Percentiles rank a stretch among this genome's conserved stretches.
Conservation (phyloP, 2,329 filamentous ascomycete genomes). For the Talaromyces rugulosus region DNA sequence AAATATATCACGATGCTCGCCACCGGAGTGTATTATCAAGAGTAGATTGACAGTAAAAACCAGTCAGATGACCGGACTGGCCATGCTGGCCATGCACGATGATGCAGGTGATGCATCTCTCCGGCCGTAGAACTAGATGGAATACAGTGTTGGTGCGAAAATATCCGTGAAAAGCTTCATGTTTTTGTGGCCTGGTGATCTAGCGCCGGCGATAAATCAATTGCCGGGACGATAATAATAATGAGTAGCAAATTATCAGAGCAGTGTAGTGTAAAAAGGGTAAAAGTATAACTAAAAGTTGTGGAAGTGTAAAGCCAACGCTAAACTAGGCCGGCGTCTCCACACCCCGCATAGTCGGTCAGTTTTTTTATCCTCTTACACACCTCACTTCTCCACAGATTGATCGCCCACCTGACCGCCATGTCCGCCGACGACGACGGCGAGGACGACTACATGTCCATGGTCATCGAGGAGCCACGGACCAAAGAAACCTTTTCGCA, state of each 20-base stretch:
- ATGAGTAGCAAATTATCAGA: too few species aligned
- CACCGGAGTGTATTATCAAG: background rate
- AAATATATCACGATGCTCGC: too few species aligned
- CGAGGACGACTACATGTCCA: conserved; percentile 97
- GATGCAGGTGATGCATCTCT: background rate
- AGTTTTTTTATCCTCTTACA: background rate
- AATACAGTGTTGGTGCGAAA: too few species aligned
- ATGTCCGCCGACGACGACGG: conserved; percentile 57
- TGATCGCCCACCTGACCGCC: background rate
- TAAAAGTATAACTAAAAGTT: too few species aligned
- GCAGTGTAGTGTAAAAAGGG: too few species aligned
- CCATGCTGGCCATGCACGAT: background rate
- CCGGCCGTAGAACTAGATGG: too few species aligned
- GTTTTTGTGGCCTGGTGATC: background rate
- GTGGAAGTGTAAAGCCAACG: too few species aligned
- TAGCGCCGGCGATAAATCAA: background rate
- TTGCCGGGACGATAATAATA: background rate
- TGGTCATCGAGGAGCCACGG: conserved; percentile 72
- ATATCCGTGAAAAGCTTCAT: background rate
- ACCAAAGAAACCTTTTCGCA: conserved; percentile 61
- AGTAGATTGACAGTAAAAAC: background rate
- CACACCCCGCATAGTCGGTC: background rate
- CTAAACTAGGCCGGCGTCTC: background rate
- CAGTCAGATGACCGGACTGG: background rate
- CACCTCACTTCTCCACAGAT: too few species aligned